These are phyloP conservation scores for Paraphoma sp. DNA, from an alignment of 2,329 filamentous ascomycete genomes.

Conservation along the genomic window DNA sequence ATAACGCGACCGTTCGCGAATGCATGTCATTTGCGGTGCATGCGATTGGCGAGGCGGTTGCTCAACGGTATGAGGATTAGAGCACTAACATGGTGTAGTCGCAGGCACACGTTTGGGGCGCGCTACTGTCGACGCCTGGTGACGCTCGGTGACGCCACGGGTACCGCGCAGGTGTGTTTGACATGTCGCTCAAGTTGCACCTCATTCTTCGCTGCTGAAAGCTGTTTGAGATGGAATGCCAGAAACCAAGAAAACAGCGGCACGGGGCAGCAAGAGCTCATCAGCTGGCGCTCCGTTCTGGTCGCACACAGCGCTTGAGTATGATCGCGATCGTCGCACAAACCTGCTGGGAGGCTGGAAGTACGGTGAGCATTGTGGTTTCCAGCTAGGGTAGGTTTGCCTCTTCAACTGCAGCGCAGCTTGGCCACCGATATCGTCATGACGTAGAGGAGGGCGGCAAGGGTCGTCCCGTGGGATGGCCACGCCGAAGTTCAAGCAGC, in stretches of 20 bases:
- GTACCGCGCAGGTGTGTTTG: slow-evolving; percentile 16
- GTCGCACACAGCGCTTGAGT: slow-evolving; percentile 4
- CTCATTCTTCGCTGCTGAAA: neutral
- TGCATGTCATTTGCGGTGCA: slow-evolving; percentile 20
- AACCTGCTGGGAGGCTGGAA: slow-evolving; percentile 10
- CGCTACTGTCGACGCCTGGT: slow-evolving; percentile 11
- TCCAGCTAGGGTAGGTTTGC: slow-evolving; percentile 17
- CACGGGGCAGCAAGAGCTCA: too few species aligned
- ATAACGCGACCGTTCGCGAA: slow-evolving; percentile 18
- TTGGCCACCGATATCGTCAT: slow-evolving; percentile 19
- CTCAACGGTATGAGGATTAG: slow-evolving; percentile 15
- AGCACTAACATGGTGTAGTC: neutral
- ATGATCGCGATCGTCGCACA: slow-evolving; percentile 1
- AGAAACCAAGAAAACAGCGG: neutral
- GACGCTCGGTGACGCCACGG: slow-evolving; percentile 22
- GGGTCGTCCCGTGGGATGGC: slow-evolving; percentile 7
- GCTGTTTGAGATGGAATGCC: neutral
- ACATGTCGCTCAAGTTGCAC: slow-evolving; percentile 15
- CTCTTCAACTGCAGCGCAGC: slow-evolving; percentile 14
- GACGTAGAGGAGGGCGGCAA: slow-evolving; percentile 17
- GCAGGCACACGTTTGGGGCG: neutral
- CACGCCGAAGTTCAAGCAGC: slow-evolving; percentile 8
- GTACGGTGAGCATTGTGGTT: slow-evolving; percentile 22
- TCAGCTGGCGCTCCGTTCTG: too few species aligned
- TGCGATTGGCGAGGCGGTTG: slow-evolving; percentile 18